phyloP scores from a whole-genome alignment of 2,329 filamentous ascomycete species.

The Arachnomyces sp. region DNA sequence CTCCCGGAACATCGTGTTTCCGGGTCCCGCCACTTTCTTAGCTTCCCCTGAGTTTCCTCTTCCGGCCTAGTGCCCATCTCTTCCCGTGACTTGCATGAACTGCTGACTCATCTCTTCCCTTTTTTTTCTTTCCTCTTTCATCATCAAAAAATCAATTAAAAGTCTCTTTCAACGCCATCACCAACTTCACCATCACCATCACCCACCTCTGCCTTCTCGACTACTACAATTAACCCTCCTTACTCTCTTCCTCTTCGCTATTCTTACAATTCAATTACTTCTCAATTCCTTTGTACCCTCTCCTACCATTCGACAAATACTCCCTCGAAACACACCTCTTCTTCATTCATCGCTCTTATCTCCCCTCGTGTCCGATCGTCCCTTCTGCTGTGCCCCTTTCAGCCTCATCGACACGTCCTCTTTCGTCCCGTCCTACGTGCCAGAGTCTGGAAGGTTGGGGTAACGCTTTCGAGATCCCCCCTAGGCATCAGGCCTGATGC shows the following conservation, averaged over 20 bases:
- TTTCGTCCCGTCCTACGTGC: conserved; percentile 4
- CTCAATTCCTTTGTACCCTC: no score
- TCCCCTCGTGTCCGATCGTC: conserved; percentile 5
- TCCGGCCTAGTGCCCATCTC: background rate
- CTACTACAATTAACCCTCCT: no score
- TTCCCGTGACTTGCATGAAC: conserved; percentile 2
- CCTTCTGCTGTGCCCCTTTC: no score
- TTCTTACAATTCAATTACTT: no score
- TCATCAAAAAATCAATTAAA: no score
- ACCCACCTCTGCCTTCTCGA: no score
- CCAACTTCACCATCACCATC: no score
- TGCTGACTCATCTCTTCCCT: conserved; percentile 5
- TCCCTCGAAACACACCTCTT: conserved; percentile 4
- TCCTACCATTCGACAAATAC: no score
- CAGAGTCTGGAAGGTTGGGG: background rate
- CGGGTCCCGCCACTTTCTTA: background rate
- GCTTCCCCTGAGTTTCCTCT: background rate
- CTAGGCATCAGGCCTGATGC: background rate
- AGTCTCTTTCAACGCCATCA: no score
- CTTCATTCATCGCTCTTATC: conserved; percentile 6
- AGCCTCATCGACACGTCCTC: conserved; percentile 7
- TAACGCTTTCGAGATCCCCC: background rate
- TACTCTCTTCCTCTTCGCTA: no score
- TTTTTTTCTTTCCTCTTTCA: conserved; percentile 7
- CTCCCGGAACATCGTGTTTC: background rate